Base-by-base conservation (phyloP, 2,329 filamentous ascomycete genomes). In the Akanthomyces lecanii region DNA sequence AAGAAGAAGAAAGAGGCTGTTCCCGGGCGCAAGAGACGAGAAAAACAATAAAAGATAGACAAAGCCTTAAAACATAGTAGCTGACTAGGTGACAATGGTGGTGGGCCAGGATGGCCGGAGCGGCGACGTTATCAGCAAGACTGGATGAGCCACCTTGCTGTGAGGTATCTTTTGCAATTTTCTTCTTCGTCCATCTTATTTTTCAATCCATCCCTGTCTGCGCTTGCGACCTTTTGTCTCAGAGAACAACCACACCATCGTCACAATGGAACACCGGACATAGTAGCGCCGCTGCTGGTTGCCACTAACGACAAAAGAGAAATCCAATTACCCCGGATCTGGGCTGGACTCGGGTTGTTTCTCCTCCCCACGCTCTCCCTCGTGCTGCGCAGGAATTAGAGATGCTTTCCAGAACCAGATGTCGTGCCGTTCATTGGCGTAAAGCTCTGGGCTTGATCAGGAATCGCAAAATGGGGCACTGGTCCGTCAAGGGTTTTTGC, bases 301-400 rank as follows among this genome's bases (percentile, higher is more conserved):
- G 48, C 57, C 48, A 42, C 51, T 55, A 42, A 48, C 50, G 25
- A 61, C 50, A 48, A 1, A 23, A 6, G 16, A 4, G 18, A 45
- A 56, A n/a, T 4, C 53, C 21, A 58, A 30, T 33, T 45, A 61
- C 58, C 58, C 58, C 58, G 48, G 58, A 61, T 53, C 58, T 61
- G 28, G 38, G 21, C 48, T 59, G 44, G 40, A 10, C n/a, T 42
- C 28, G 11, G 28, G 11, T 42, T 48, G 28, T 21, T 28, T 18
- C 28, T 28, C 14, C 5, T 28, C 1, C n/a, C 21, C 28, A 11
- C 25, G 10, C 23, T 47, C 30, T 4, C 7, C 33, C 25, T 14
- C 48, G 25, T 21, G 12, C 38, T 14, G 3, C 51, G 23, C 57
- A 42, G 16, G 11, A n/a, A 58, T 60, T 44, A 44, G 12, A 42